Percentiles rank a stretch among this genome's conserved stretches.
Conservation (phyloP, 202 grass and related monocot species). For the Zizania palustris region DNA sequence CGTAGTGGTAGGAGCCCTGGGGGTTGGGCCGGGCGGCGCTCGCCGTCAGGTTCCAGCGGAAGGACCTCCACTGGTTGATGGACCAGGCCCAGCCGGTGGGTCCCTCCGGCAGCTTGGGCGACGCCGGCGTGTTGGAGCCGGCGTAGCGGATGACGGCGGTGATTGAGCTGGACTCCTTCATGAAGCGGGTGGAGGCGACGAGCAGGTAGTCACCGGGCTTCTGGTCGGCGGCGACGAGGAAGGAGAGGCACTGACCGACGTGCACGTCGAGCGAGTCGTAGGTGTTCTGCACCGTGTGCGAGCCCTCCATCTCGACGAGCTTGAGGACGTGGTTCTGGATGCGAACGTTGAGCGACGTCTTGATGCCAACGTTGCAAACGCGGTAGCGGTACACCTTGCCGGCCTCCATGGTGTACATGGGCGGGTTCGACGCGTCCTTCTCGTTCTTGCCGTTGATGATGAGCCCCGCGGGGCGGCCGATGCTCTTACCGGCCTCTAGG, state of each 20-base stretch:
- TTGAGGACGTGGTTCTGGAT: constrained; percentile 60
- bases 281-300: constrained; percentile 83
- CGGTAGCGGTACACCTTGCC: constrained; percentile 85
- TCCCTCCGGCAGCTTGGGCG: constrained; percentile 51
- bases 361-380: constrained; percentile 81
- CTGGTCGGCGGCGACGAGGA: constrained; percentile 76
- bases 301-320: constrained; percentile 88
- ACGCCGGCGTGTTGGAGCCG: constrained; percentile 66
- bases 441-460: constrained; percentile 83
- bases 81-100: constrained; percentile 89
- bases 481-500: constrained; percentile 62
- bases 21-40: constrained; percentile 94
- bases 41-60: constrained; percentile 93
- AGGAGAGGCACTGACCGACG: constrained; percentile 79
- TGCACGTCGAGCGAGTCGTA: constrained; percentile 83
- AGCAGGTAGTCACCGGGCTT: constrained; percentile 69
- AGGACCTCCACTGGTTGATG: constrained; percentile 89
- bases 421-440: constrained; percentile 54
- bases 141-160: constrained; percentile 65
- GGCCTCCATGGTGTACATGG: constrained; percentile 70
- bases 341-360: constrained; percentile 74
- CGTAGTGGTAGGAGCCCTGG: constrained; percentile 97
- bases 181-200: constrained; percentile 74
- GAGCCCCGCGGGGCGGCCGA: constrained; percentile 64
- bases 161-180: constrained; percentile 54